A percentile compares a stretch with the other conserved stretches of the same genome.
phyloP scores from a whole-genome alignment of 2,329 filamentous ascomycete genomes.

The Colletotrichum sp. region DNA sequence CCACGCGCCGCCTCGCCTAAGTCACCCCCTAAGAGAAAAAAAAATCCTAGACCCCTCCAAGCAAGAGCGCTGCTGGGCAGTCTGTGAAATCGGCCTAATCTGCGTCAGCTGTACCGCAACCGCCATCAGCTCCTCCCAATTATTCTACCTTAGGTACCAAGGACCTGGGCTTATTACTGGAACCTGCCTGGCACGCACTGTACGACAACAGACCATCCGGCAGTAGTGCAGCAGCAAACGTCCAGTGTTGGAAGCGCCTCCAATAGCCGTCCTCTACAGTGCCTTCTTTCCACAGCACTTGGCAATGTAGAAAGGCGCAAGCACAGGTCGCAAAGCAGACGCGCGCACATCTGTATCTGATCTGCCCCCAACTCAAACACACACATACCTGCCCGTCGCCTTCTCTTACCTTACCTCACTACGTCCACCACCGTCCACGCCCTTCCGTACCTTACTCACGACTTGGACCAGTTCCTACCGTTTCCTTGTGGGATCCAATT shows the following conservation, averaged over 20 bases:
- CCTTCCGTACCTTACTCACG: not conserved
- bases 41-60: not conserved
- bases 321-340: constrained; percentile 5
- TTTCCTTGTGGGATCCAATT: not conserved
- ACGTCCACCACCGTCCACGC: not conserved
- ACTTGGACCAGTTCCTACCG: not conserved
- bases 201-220: not conserved
- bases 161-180: not conserved
- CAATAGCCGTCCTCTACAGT: not conserved
- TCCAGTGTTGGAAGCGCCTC: not conserved
- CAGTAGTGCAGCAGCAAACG: not conserved
- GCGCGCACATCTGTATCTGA: not conserved
- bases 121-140: not conserved
- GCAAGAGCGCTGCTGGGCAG: not conserved
- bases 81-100: not conserved
- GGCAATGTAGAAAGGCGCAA: not conserved
- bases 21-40: not conserved
- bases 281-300: not conserved
- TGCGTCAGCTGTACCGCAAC: not conserved
- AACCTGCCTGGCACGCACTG: not conserved
- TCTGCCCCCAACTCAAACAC: constrained; percentile 6
- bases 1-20: not conserved
- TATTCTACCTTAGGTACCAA: not conserved
- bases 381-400: not conserved
- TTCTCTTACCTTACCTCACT: not conserved